These are phyloP conservation scores for Monosporascus sp. DNA, from an alignment of 2,329 filamentous ascomycete genomes.

Conservation along the genomic window DNA sequence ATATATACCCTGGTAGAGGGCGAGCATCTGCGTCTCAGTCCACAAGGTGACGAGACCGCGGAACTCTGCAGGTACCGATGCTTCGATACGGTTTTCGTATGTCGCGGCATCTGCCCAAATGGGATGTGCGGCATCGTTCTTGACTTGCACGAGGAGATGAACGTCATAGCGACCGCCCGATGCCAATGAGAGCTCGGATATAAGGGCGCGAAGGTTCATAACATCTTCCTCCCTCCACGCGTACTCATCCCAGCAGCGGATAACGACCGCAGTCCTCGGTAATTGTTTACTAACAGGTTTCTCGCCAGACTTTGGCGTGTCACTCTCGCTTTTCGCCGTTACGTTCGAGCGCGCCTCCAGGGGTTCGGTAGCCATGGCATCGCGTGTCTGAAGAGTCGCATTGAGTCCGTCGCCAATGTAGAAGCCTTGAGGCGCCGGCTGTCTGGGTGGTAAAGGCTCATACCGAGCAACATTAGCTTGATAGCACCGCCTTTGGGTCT, in stretches of 20 bases:
- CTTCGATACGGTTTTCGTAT: conserved; percentile 62
- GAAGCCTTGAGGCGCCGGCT: conserved; percentile 43
- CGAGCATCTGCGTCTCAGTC: conserved; percentile 89
- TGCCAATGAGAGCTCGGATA: conserved; percentile 73
- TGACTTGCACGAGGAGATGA: conserved; percentile 80
- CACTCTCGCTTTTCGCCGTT: conserved; percentile 14
- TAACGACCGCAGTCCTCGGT: conserved; percentile 69
- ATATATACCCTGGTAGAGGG: conserved; percentile 82
- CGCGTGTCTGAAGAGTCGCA: conserved; percentile 18
- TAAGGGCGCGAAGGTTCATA: conserved; percentile 76
- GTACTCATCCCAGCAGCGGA: conserved; percentile 79
- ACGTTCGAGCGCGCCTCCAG: conserved; percentile 6
- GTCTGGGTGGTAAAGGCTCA: conserved; percentile 37
- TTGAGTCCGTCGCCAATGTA: conserved; percentile 37
- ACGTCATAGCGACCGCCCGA: conserved; percentile 85
- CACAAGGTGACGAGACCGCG: conserved; percentile 83
- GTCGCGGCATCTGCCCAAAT: conserved; percentile 71
- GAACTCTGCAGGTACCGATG: conserved; percentile 77
- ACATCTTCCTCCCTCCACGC: conserved; percentile 75
- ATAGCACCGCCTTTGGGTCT: conserved; percentile 70
- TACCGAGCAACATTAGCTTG: conserved; percentile 68
- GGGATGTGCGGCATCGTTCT: conserved; percentile 66
- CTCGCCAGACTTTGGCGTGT: conserved; percentile 9
- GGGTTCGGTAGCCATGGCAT: conserved; percentile 13
- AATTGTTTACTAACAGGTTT: conserved; percentile 21